phyloP scores from a whole-genome alignment of 768 basidiomycete genomes.

The Lactarius akahatsu region DNA sequence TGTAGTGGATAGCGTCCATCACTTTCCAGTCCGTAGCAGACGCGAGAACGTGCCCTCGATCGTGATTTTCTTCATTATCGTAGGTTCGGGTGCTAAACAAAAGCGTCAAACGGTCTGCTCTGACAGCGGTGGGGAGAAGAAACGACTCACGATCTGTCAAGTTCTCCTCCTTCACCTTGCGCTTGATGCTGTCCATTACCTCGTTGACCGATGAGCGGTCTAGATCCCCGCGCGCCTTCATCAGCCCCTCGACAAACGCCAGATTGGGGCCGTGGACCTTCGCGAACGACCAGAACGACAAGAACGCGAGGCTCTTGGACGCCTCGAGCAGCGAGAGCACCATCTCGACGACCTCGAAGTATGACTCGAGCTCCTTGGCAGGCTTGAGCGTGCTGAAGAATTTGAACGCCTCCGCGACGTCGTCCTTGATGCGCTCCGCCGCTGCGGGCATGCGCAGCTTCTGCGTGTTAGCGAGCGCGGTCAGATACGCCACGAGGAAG shows the following conservation, averaged over 20 bases:
- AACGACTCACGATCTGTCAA: conserved; percentile 70
- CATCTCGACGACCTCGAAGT: conserved; percentile 86
- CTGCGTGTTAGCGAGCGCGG: conserved; percentile 77
- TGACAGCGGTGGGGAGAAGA: not conserved
- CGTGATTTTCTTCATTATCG: conserved; percentile 88
- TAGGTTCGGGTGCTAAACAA: conserved; percentile 68
- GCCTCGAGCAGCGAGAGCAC: conserved; percentile 80
- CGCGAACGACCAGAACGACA: conserved; percentile 93
- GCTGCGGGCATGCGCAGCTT: conserved; percentile 86
- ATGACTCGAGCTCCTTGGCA: conserved; percentile 72
- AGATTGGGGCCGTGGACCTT: conserved; percentile 92
- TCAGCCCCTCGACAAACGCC: conserved; percentile 84
- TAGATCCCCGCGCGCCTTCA: conserved; percentile 87
- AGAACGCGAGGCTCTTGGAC: conserved; percentile 83
- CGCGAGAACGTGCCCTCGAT: conserved; percentile 74
- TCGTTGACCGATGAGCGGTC: conserved; percentile 86
- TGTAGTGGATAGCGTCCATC: conserved; percentile 1
- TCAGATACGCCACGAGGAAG: conserved; percentile 89
- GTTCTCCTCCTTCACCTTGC: conserved; percentile 89
- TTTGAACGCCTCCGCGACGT: conserved; percentile 71
- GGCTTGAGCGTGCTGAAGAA: conserved; percentile 83
- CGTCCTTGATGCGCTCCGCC: conserved; percentile 77
- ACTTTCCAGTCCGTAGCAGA: conserved; percentile 52
- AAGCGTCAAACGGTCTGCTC: not conserved
- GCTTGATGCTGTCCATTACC: conserved; percentile 89